Percentiles rank a stretch among this genome's conserved stretches.
These are phyloP conservation scores for Phytophthora meadii DNA, from an alignment of 352 stramenopile species.

Conservation along the genomic window DNA sequence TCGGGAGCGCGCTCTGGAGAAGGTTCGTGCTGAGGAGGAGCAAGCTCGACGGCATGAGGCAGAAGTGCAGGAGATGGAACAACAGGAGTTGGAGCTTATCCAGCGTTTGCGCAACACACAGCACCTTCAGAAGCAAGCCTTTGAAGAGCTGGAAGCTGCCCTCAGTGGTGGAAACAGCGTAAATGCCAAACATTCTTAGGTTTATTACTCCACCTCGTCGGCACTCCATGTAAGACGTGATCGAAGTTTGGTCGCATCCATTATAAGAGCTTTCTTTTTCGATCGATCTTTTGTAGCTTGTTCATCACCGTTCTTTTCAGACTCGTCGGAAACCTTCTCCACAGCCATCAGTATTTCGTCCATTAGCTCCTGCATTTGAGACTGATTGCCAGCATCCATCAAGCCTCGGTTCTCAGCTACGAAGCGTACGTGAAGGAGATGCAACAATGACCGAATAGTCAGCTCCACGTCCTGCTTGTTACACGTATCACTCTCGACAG, in stretches of 20 bases:
- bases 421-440: conserved; percentile 25
- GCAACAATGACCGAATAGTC: conserved; percentile 17
- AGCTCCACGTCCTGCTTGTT: conserved; percentile 2
- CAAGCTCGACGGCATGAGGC: conserved; percentile 59
- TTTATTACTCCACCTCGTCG: conserved; percentile 6
- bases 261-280: conserved; percentile 38
- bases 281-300: conserved; percentile 1
- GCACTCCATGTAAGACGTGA: conserved; percentile 34
- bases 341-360: conserved; percentile 23
- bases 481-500: neutral
- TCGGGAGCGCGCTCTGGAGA: conserved; percentile 66
- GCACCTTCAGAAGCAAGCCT: conserved; percentile 86
- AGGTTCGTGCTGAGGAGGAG: conserved; percentile 72
- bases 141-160: conserved; percentile 83
- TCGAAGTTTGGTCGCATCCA: conserved; percentile 24
- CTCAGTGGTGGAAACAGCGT: conserved; percentile 49
- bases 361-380: conserved; percentile 25
- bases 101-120: conserved; percentile 84
- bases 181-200: conserved; percentile 16
- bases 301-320: conserved; percentile 7
- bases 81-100: conserved; percentile 82
- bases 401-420: conserved; percentile 19
- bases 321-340: conserved; percentile 4
- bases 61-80: conserved; percentile 87
- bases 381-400: conserved; percentile 26